phyloP scores from a whole-genome alignment of 495 filamentous ascomycete species.

The Aspergillus haitiensis region DNA sequence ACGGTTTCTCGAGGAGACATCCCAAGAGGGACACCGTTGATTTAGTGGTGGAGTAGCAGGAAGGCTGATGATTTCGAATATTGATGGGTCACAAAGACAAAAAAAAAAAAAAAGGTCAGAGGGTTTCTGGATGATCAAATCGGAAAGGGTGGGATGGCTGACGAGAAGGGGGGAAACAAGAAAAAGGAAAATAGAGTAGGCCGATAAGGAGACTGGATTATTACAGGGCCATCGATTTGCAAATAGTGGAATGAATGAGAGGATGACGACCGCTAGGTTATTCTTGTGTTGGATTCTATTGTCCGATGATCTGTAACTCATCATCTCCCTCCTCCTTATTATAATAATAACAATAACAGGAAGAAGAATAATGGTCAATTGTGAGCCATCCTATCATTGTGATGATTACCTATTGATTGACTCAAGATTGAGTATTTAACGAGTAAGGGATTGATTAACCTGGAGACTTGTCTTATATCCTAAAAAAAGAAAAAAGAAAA shows the following conservation, averaged over 20 bases:
- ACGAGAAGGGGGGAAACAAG: background rate
- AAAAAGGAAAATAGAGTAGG: background rate
- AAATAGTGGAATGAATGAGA: background rate
- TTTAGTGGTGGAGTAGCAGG: background rate
- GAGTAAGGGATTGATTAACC: background rate
- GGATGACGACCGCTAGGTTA: too few relatives aligned
- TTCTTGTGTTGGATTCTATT: too few relatives aligned
- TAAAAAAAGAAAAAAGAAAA: background rate
- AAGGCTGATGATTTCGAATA: background rate
- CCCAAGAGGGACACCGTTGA: background rate
- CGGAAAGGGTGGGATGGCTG: background rate
- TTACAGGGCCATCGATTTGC: too few relatives aligned
- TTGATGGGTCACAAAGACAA: slow-evolving; percentile 1
- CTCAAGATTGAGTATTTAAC: background rate
- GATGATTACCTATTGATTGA: background rate
- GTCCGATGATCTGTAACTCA: too few relatives aligned
- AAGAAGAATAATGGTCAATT: background rate
- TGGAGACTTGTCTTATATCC: background rate
- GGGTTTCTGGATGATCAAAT: background rate
- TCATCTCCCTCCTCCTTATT: too few relatives aligned
- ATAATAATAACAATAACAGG: background rate
- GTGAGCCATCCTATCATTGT: background rate
- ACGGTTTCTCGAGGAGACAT: background rate
- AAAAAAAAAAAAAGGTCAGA: background rate
- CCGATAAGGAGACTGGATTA: too few relatives aligned